Evolutionary conservation across 148 eudicot genomes (phyloP).

Genomic region (Heliosperma pusillum): DNA sequence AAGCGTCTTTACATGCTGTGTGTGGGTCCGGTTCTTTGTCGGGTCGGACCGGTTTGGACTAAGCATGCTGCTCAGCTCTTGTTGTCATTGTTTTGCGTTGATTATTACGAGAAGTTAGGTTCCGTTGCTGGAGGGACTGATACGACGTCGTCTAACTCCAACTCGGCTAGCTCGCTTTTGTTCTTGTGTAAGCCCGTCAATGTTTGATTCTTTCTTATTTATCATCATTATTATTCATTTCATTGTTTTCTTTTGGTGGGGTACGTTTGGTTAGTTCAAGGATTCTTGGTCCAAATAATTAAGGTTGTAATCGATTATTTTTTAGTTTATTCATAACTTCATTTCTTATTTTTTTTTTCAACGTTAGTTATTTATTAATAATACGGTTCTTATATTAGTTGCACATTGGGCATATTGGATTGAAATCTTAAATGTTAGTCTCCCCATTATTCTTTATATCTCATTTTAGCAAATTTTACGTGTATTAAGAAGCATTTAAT

Average conservation of each 20-base stretch:
- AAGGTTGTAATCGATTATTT: not conserved
- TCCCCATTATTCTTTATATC: no score
- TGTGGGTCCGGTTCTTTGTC: conserved; percentile 44
- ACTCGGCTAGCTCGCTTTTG: conserved; percentile 52
- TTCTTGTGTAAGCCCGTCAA: conserved; percentile 75
- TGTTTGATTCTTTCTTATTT: conserved; percentile 33
- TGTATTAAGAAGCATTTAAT: no score
- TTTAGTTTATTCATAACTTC: not conserved
- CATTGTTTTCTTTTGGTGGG: not conserved
- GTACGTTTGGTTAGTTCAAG: not conserved
- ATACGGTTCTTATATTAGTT: no score
- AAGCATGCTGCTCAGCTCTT: conserved; percentile 69
- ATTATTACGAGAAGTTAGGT: conserved; percentile 73
- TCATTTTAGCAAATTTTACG: no score
- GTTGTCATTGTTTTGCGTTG: conserved; percentile 74
- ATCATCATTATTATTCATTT: not conserved
- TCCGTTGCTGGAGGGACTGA: conserved; percentile 27
- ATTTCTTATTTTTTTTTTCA: not conserved
- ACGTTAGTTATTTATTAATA: no score
- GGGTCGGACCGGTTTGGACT: conserved; percentile 43
- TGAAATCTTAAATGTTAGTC: no score
- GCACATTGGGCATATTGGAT: no score
- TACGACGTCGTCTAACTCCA: conserved; percentile 4
- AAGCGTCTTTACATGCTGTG: conserved; percentile 63
- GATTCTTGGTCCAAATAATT: not conserved